These are phyloP conservation scores for Talaromyces wortmannii DNA, from an alignment of 495 filamentous ascomycete genomes.

Conservation along the genomic window DNA sequence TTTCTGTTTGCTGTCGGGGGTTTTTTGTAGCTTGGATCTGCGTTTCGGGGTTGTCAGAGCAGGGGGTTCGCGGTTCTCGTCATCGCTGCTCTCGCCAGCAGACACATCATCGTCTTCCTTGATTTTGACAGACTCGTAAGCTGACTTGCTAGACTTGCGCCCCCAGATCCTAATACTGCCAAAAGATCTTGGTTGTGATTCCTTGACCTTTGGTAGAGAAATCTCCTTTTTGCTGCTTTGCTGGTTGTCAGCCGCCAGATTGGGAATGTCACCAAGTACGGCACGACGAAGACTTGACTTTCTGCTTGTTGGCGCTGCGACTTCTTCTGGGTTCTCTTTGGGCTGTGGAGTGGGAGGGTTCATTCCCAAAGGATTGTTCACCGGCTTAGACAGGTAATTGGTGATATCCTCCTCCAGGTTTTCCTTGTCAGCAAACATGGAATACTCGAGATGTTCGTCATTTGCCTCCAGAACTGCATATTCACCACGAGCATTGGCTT, in stretches of 20 bases:
- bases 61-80: constrained; percentile 11
- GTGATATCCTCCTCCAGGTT: constrained; percentile 11
- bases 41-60: constrained; percentile 9
- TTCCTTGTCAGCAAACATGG: constrained; percentile 6
- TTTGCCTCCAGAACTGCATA: constrained; percentile 30
- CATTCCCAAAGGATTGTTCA: constrained; percentile 40
- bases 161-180: constrained; percentile 12
- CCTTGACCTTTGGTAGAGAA: constrained; percentile 16
- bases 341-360: constrained; percentile 48
- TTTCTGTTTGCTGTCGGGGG: constrained; percentile 4
- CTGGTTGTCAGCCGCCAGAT: constrained; percentile 20
- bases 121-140: constrained; percentile 23
- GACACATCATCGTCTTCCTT: constrained; percentile 27
- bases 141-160: constrained; percentile 1
- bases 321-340: constrained; percentile 16
- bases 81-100: constrained; percentile 19
- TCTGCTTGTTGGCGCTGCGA: constrained; percentile 7
- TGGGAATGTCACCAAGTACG: constrained; percentile 28
- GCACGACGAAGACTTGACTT: constrained; percentile 11
- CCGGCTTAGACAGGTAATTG: constrained; percentile 24
- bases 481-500: constrained; percentile 30
- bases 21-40: constrained; percentile 22
- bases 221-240: constrained; percentile 8
- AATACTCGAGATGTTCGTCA: constrained; percentile 29
- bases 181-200: constrained; percentile 7